Conservation (phyloP, 768 basidiomycete genomes). For the Pleurotus platypus region DNA sequence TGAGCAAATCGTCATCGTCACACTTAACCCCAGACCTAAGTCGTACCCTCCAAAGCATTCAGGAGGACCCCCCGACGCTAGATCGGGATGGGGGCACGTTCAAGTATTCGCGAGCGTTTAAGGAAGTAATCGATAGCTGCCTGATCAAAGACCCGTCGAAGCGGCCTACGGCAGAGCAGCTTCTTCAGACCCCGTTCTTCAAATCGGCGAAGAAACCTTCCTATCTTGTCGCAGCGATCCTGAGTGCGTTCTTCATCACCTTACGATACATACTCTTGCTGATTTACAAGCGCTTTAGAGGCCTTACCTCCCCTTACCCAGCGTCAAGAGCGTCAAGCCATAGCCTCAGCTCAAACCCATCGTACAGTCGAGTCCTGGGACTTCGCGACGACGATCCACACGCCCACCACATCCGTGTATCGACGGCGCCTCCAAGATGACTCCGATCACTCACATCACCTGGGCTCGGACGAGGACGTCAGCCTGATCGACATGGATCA, state of each 20-base stretch:
- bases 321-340: slow-evolving; percentile 65
- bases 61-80: slow-evolving; percentile 74
- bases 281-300: slow-evolving; percentile 27
- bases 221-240: slow-evolving; percentile 72
- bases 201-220: slow-evolving; percentile 73
- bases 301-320: slow-evolving; percentile 69
- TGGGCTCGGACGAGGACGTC: slow-evolving; percentile 15
- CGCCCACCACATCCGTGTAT: slow-evolving; percentile 27
- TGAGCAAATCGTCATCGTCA: slow-evolving; percentile 19
- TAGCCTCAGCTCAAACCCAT: slow-evolving; percentile 27
- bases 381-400: slow-evolving; percentile 51
- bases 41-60: slow-evolving; percentile 44
- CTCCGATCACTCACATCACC: slow-evolving; percentile 22
- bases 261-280: background rate
- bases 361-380: slow-evolving; percentile 80
- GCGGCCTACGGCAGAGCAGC: slow-evolving; percentile 76
- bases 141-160: slow-evolving; percentile 80
- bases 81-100: slow-evolving; percentile 67
- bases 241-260: slow-evolving; percentile 40
- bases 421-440: slow-evolving; percentile 17
- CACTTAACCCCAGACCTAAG: background rate
- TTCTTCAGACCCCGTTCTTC: slow-evolving; percentile 81
- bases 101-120: slow-evolving; percentile 78
- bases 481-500: slow-evolving; percentile 17
- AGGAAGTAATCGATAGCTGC: slow-evolving; percentile 80